Conservation (phyloP, 2,329 filamentous ascomycete genomes). For the Domatiomyces globalis region DNA sequence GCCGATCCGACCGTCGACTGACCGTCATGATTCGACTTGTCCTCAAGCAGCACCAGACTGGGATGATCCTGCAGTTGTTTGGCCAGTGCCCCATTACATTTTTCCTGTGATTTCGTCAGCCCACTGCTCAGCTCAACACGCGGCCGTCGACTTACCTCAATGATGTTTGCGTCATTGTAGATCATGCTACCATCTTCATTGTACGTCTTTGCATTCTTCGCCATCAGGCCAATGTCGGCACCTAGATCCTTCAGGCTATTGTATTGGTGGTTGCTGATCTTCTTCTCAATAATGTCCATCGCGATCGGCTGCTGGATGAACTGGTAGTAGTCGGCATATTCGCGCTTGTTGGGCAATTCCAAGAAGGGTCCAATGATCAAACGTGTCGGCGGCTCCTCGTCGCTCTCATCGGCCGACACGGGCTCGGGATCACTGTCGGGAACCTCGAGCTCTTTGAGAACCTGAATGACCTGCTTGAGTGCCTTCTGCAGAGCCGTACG, state of each 20-base stretch:
- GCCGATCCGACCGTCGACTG: conserved; percentile 37
- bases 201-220: conserved; percentile 83
- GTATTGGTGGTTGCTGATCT: conserved; percentile 95
- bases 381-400: conserved; percentile 47
- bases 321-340: conserved; percentile 90
- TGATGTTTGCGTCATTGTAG: conserved; percentile 80
- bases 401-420: conserved; percentile 37
- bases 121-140: background rate
- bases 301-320: conserved; percentile 86
- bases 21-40: conserved; percentile 35
- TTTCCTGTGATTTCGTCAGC: conserved; percentile 12
- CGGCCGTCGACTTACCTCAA: conserved; percentile 50
- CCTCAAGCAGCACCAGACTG: conserved; percentile 39
- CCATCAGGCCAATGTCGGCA: conserved; percentile 69
- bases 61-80: conserved; percentile 23
- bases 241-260: conserved; percentile 64
- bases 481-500: conserved; percentile 68
- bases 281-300: conserved; percentile 87
- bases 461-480: conserved; percentile 62
- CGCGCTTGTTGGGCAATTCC: conserved; percentile 72
- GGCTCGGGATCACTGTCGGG: conserved; percentile 42
- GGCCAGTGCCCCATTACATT: conserved; percentile 18
- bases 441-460: conserved; percentile 71
- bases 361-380: conserved; percentile 89
- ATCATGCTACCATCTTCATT: conserved; percentile 91